These are phyloP conservation scores for Metschnikowia chrysomelidarum DNA, from an alignment of 805 yeast genomes.

Conservation along the genomic window DNA sequence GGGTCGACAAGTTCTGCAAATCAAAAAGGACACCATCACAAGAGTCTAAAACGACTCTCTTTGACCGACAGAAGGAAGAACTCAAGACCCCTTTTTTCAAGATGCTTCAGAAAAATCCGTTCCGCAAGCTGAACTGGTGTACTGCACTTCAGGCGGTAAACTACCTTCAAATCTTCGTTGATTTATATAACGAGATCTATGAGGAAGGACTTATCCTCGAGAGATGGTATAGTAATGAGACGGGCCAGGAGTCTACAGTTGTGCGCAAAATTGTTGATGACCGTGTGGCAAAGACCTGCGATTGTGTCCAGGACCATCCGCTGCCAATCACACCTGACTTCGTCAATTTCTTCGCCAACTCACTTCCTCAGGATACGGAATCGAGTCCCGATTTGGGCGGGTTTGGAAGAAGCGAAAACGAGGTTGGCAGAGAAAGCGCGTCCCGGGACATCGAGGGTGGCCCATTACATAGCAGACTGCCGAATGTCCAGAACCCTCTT, in stretches of 20 bases:
- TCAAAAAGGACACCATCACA: background rate
- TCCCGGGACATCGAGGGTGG: background rate
- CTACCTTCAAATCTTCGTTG: constrained; percentile 18
- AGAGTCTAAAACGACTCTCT: constrained; percentile 6
- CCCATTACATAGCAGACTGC: constrained; percentile 6
- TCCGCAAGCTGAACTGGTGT: constrained; percentile 14
- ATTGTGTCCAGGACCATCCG: constrained; percentile 8
- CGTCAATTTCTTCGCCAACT: constrained; percentile 13
- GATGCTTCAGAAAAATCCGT: constrained; percentile 11
- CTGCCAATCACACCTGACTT: constrained; percentile 14
- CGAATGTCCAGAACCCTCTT: constrained; percentile 6
- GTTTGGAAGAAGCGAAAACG: constrained; percentile 2
- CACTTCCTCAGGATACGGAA: constrained; percentile 1
- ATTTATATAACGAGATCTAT: constrained; percentile 17
- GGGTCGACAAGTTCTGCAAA: constrained; percentile 9
- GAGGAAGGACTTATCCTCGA: constrained; percentile 14
- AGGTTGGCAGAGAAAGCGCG: background rate
- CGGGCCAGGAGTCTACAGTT: constrained; percentile 15
- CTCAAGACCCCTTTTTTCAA: constrained; percentile 12
- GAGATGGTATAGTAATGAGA: constrained; percentile 7
- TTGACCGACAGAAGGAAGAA: constrained; percentile 12
- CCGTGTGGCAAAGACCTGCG: constrained; percentile 7
- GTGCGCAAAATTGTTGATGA: constrained; percentile 6
- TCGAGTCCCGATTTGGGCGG: constrained; percentile 3
- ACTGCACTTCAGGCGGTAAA: constrained; percentile 16